Base-by-base conservation (phyloP, 225 moss, liverwort and hornwort genomes). In the Sphagnum tenellum region DNA sequence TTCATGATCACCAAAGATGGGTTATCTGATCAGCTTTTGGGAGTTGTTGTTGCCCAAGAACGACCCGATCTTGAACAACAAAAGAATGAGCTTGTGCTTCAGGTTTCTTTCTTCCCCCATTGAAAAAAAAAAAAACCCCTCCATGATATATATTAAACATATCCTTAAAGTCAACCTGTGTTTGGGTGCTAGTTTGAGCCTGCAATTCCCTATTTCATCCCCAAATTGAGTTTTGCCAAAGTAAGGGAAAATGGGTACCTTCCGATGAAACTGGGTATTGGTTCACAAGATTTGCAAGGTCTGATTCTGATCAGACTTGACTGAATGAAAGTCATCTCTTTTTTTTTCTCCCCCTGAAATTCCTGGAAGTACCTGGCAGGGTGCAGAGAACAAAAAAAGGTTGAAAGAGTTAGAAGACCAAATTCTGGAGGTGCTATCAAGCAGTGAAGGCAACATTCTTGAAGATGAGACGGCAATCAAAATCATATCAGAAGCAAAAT, bases 1-100 rank as follows among this genome's bases (percentile, higher is more conserved):
- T 95, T 95, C 51, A 92, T 95, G 95, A 95, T 95, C 10, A 95
- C 95, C 0, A 91, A 89, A 73, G 95, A 95, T 74, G 95, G 95
- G 3, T 82, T 95, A 4, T 82, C 92, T 0, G 92, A 95, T 70
- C 95, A 95, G 61, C 79, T 95, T 3, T 67, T 95, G 2, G 89
- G 95, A 47, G 95, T 95, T 12, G 84, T 95, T 0, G 95, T 95
- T 44, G 95, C 92, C 0, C 91, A 88, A 79, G 95, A 95, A 47
- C 78, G 84, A 9, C 95, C 95, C 0, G 89, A 95, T 70, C 82
- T 95, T 49, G 92, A 95, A 69, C 81, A 79, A 57, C 86, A 92
- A 65, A 95, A 95, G 65, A 92, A 88, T 5, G 82, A 88, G 59
- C 88, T 92, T 69, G 86, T 92, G 0, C 62, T 95, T 50, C 92